Evolutionary conservation across 228 moss, liverwort and hornwort species (phyloP), one percentile per base, ranked within the genome.

Genomic region (Sphagnum magellanicum): DNA sequence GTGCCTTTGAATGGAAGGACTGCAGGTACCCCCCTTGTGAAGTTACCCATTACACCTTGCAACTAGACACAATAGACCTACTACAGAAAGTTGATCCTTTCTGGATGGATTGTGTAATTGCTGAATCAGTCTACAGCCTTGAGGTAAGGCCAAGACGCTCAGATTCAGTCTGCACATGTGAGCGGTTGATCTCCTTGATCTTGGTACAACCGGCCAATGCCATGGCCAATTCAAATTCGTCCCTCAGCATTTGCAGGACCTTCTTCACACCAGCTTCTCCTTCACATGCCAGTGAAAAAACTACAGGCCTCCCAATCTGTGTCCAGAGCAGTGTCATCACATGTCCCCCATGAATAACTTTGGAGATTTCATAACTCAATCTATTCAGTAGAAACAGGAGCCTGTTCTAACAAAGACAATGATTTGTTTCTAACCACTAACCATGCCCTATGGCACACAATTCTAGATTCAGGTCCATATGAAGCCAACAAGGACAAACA

Each of bases 171-270:
- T 87, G 87, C 53, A 95, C 90, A 5, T 95, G 95, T 1, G 81
- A 7, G 50, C 95, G 95, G 64, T 79, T 92, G 79, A 95, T 95
- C 7, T 95, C 95, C 8, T 78, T 77, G 66, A 95, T 88, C 51
- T 79, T 87, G 0, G 87, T 84, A 71, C 88, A 85, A 51, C 95
- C 95, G 0, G 95, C 88, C 79, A 92, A 64, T 57, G 87, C 70
- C 95, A 95, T 87, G 50, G 92, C 83, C 48, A 92, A 71, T 46
- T 92, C 86, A 64, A 95, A 92, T 58, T 95, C 95, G 6, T 92
- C 90, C 50, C 73, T 73, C 50, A 95, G 14, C 87, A 92, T 87
- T 66, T 78, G 74, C 50, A 95, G 68, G 13, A 95, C 85, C 66
- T 90, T 95, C 77, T 77, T 80, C 71, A 92, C 95, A 16, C 95